Percentiles rank a stretch among this genome's conserved stretches.
Evolutionary conservation across 305 asterid genomes (phyloP).

Genomic region (Fraxinus angustifolia): DNA sequence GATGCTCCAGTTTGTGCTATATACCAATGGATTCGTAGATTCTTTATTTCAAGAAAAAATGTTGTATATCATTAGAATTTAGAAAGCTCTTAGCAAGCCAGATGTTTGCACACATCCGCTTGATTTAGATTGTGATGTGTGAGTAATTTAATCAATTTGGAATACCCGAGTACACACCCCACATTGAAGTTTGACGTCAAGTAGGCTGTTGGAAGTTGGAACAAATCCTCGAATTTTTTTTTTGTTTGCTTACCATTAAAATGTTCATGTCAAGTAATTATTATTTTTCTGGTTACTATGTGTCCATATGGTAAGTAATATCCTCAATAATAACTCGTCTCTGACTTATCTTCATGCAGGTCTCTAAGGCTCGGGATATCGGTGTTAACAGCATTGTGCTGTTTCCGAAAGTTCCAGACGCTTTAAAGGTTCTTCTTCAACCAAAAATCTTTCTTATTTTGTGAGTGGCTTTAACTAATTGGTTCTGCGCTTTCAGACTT

Average conservation of each 20-base stretch:
- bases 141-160: neutral
- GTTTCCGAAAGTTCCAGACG: constrained; percentile 96
- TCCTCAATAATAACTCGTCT: constrained; percentile 6
- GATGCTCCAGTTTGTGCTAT: neutral
- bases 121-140: neutral
- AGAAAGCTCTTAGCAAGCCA: neutral
- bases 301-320: constrained; percentile 3
- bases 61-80: neutral
- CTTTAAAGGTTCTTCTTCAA: constrained; percentile 60
- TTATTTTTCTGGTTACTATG: constrained; percentile 6
- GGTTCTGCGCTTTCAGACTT: constrained; percentile 40
- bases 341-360: constrained; percentile 47
- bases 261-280: neutral
- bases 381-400: constrained; percentile 97
- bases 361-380: constrained; percentile 90
- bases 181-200: neutral
- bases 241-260: neutral
- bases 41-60: neutral
- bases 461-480: constrained; percentile 1
- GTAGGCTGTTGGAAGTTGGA: neutral
- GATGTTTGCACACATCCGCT: neutral
- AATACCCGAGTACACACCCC: neutral
- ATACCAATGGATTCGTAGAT: neutral
- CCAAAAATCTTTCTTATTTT: constrained; percentile 9
- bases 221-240: neutral